Conservation (phyloP, 1,284 basidiomycete genomes). For the Boletellus deceptivus region DNA sequence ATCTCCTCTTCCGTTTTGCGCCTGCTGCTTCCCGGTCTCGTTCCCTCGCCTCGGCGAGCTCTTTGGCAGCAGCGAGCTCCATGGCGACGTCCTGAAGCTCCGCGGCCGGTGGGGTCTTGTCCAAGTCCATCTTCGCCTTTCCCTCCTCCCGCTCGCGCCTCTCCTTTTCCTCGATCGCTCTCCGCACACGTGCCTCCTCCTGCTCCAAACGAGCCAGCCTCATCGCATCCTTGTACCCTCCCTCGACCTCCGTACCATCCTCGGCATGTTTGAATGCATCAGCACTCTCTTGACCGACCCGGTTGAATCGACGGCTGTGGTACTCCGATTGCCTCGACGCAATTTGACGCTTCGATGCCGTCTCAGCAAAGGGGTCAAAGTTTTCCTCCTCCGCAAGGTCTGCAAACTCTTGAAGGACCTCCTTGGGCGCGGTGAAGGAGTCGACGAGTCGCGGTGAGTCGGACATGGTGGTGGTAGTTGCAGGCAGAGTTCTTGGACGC, state of each 20-base stretch:
- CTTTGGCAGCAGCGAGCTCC: constrained; percentile 60
- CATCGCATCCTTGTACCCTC: constrained; percentile 97
- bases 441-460: constrained; percentile 67
- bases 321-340: constrained; percentile 94
- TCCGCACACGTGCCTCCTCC: constrained; percentile 85
- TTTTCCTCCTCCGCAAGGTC: constrained; percentile 90
- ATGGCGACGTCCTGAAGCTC: constrained; percentile 69
- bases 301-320: constrained; percentile 88
- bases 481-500: constrained; percentile 9
- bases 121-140: constrained; percentile 78
- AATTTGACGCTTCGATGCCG: constrained; percentile 90
- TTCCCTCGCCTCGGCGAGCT: constrained; percentile 40
- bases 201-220: constrained; percentile 87
- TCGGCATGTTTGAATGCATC: constrained; percentile 73
- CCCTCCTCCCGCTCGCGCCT: constrained; percentile 77
- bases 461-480: constrained; percentile 33
- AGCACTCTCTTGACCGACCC: constrained; percentile 72
- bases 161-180: constrained; percentile 88
- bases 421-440: constrained; percentile 91
- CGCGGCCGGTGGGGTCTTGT: constrained; percentile 82
- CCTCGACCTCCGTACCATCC: constrained; percentile 70
- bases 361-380: constrained; percentile 91
- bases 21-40: constrained; percentile 38
- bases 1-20: constrained; percentile 79
- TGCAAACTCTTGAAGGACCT: constrained; percentile 92